Percentiles rank a stretch among this genome's conserved stretches.
These are phyloP conservation scores for Hypsizygus marmoreus DNA, from an alignment of 768 basidiomycete genomes.

Conservation along the genomic window DNA sequence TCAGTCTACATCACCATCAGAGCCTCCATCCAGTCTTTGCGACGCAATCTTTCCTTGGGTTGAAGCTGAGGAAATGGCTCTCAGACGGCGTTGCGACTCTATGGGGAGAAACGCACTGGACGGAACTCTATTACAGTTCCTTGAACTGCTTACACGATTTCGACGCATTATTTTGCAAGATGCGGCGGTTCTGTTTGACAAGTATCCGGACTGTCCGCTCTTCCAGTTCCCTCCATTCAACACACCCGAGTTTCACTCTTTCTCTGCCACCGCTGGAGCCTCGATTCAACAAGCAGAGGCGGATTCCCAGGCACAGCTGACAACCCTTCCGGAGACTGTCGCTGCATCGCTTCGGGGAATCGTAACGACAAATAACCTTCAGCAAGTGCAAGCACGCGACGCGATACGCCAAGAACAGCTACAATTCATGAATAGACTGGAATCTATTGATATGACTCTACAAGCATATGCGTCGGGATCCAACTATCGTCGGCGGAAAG, in stretches of 20 bases:
- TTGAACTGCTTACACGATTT: background rate
- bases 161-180: conserved; percentile 1
- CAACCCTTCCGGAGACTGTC: background rate
- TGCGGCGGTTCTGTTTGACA: background rate
- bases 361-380: background rate
- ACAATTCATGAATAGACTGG: background rate
- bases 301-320: background rate
- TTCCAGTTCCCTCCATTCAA: background rate
- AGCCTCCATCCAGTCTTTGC: conserved; percentile 21
- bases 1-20: conserved; percentile 9
- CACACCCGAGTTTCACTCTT: background rate
- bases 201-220: conserved; percentile 3
- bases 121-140: conserved; percentile 28
- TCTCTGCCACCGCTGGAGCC: background rate
- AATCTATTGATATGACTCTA: background rate
- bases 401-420: background rate
- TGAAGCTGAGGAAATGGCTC: conserved; percentile 19
- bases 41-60: conserved; percentile 28
- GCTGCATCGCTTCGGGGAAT: background rate
- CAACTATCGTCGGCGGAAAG: background rate
- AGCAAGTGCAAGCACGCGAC: background rate
- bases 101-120: conserved; percentile 17
- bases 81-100: background rate
- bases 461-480: background rate
- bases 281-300: no score